Base-by-base conservation (phyloP, 257 asterid genomes). In the Ophiorrhiza pumila region DNA sequence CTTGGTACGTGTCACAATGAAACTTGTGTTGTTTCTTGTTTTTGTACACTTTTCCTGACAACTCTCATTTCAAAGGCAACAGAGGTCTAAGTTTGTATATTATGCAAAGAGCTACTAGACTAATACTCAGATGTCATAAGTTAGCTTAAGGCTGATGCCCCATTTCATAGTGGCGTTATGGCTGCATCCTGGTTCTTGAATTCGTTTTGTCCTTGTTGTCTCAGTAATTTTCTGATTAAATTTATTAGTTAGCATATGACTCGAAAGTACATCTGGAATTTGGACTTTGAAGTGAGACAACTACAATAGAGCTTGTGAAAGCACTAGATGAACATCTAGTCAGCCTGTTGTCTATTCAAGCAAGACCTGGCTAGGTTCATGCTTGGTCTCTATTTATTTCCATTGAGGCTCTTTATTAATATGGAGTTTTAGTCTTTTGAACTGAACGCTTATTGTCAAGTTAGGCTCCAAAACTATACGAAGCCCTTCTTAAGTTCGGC, bases 1-100 rank as follows among this genome's bases (percentile, higher is more conserved):
- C 91, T 71, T 85, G 97, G 98, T 95, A 83, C 72, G 87, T 74
- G 63, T 25, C 18, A 65, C 15, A 13, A 18, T 41, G 37, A 50
- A 11, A 42, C 34, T 49, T 43, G 13, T 53, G 20, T 32, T 47
- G 37, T 73, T n/a, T 27, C 37, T 68, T n/a, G 41, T 11, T 68
- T 35, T 50, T 29, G 25, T 69, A 13, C 15, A 6, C 15, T 52
- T 56, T 41, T 2, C 32, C 46, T 65, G 70, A 18, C 27, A 65
- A 4, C 39, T 15, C 22, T 29, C 55, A 64, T n/a, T 62, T 63
- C 11, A 25, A 55, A 53, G 47, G 22, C 25, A 2, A 20, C 10
- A 3, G n/a, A 37, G 68, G 32, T 32, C 65, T 29, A 61, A 11
- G 23, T 61, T 61, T 46, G 52, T 12, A 47, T 17, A 25, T 50